Conservation (phyloP, 768 basidiomycete species). For the Xerocomus brunneocitrinus region DNA sequence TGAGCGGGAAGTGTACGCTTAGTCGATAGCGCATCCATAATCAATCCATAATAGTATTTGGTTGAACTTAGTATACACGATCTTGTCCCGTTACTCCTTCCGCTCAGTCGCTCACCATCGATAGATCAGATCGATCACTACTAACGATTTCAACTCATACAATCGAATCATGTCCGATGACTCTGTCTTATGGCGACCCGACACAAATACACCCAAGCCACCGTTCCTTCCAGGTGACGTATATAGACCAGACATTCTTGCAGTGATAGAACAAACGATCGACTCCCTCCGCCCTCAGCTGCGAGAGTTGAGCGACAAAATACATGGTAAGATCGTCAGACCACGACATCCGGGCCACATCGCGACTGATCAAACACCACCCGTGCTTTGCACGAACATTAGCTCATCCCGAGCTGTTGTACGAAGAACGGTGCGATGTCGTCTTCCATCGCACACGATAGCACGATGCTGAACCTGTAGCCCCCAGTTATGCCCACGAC, state of each 20-base stretch:
- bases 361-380: conserved; percentile 1
- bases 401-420: conserved; percentile 73
- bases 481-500: conserved; percentile 63
- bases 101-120: too few relatives aligned
- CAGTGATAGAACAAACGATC: conserved; percentile 55
- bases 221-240: conserved; percentile 30
- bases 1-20: too few relatives aligned
- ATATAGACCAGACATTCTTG: conserved; percentile 55
- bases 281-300: conserved; percentile 51
- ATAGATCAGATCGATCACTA: too few relatives aligned
- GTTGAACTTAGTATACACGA: too few relatives aligned
- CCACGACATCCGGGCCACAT: background rate
- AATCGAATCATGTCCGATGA: conserved; percentile 13
- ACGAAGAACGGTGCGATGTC: conserved; percentile 54
- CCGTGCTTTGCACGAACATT: too few relatives aligned
- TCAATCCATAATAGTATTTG: too few relatives aligned
- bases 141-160: too few relatives aligned
- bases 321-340: conserved; percentile 48
- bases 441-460: background rate
- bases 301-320: conserved; percentile 62
- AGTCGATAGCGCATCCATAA: too few relatives aligned
- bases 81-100: too few relatives aligned
- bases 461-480: background rate
- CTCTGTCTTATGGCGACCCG: conserved; percentile 39
- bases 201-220: conserved; percentile 22